Percentiles rank a stretch among this genome's conserved stretches.
phyloP scores from a whole-genome alignment of 2,329 filamentous ascomycete species.

The Epichloe uncinata region DNA sequence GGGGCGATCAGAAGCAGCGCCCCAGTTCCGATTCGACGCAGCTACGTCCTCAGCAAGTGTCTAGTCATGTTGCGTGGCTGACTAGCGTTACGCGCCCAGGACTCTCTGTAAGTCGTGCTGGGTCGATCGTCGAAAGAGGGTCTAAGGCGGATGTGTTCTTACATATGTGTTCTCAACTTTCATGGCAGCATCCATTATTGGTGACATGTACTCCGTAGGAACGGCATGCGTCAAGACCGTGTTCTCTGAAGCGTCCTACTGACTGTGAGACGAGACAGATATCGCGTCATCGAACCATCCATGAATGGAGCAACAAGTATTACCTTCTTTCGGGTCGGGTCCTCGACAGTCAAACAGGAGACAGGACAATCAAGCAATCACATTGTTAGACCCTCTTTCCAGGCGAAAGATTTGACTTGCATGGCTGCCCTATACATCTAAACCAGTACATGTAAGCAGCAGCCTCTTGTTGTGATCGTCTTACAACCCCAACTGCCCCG shows the following conservation, averaged over 20 bases:
- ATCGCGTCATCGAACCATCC: neutral
- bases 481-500: neutral
- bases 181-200: too few species aligned
- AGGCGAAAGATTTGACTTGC: too few species aligned
- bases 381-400: neutral
- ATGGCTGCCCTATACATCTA: too few species aligned
- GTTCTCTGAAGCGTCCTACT: neutral
- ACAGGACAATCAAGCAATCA: neutral
- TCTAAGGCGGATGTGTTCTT: neutral
- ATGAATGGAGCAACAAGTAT: neutral
- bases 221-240: neutral
- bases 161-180: too few species aligned
- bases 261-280: too few species aligned
- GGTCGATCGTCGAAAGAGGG: neutral
- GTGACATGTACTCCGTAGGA: too few species aligned
- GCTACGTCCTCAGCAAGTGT: conserved; percentile 1
- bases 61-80: neutral
- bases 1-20: conserved; percentile 4
- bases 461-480: too few species aligned
- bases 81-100: neutral
- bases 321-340: neutral
- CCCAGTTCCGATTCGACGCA: conserved; percentile 2
- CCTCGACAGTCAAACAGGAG: neutral
- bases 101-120: neutral
- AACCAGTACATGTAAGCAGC: too few species aligned